Percentiles rank a stretch among this genome's conserved stretches.
These are phyloP conservation scores for Alternaria sp. DNA, from an alignment of 2,329 filamentous ascomycete species.

Conservation along the genomic window DNA sequence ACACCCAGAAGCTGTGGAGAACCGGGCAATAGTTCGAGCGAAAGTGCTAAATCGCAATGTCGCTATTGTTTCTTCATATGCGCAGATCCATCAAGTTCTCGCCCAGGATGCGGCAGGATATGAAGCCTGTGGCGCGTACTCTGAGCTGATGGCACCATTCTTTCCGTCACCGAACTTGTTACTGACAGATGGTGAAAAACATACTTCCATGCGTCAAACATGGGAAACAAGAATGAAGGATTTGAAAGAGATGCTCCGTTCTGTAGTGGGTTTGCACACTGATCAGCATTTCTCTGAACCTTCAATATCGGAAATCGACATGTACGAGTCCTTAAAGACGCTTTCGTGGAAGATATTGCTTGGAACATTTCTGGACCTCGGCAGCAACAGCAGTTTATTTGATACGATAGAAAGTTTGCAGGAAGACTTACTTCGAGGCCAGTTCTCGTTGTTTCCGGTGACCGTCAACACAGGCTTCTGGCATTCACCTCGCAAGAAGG, in stretches of 20 bases:
- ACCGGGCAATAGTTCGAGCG: not conserved
- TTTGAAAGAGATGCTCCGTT: not conserved
- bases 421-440: slow-evolving; percentile 1
- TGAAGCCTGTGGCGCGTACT: slow-evolving; percentile 1
- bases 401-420: not conserved
- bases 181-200: slow-evolving; percentile 1
- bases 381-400: not conserved
- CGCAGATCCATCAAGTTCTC: slow-evolving; percentile 1
- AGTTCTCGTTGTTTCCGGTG: not conserved
- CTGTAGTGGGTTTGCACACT: not conserved
- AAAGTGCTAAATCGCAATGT: slow-evolving; percentile 3
- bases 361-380: not conserved
- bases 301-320: not conserved
- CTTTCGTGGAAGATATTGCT: slow-evolving; percentile 6
- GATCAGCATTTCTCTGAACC: not conserved
- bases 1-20: not conserved
- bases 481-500: slow-evolving; percentile 5
- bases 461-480: slow-evolving; percentile 1
- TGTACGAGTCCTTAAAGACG: slow-evolving; percentile 2
- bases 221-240: not conserved
- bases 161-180: slow-evolving; percentile 1
- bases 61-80: slow-evolving; percentile 3
- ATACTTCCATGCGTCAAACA: not conserved
- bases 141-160: slow-evolving; percentile 2
- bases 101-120: not conserved